phyloP scores from a whole-genome alignment of 1,139 yeast species.

The Zygoascus meyerae region DNA sequence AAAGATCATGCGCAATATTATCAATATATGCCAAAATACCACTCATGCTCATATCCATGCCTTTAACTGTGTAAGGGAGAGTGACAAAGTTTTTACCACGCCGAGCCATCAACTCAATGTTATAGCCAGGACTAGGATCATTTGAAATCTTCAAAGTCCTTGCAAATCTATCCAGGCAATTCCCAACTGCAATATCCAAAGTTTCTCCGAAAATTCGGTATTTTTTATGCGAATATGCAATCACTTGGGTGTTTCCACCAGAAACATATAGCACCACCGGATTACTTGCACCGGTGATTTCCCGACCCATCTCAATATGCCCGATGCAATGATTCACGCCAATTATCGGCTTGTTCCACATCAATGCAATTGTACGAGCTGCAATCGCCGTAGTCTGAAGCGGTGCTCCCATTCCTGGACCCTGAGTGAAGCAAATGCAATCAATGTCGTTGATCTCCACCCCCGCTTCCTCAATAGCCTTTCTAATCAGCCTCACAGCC shows the following conservation, averaged over 20 bases:
- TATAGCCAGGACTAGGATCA: constrained; percentile 96
- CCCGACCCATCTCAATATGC: constrained; percentile 98
- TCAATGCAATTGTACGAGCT: constrained; percentile 75
- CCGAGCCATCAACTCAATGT: constrained; percentile 90
- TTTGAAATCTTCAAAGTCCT: constrained; percentile 81
- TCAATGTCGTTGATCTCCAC: constrained; percentile 58
- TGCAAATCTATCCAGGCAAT: constrained; percentile 93
- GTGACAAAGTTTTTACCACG: constrained; percentile 62
- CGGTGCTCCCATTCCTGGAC: constrained; percentile 99
- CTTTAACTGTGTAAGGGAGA: constrained; percentile 93
- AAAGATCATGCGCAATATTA: constrained; percentile 65
- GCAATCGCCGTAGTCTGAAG: constrained; percentile 88
- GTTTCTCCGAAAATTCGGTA: constrained; percentile 97
- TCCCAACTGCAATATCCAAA: constrained; percentile 93
- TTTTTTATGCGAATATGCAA: constrained; percentile 88
- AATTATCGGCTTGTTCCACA: constrained; percentile 80
- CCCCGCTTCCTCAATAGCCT: constrained; percentile 59
- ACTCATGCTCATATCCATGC: constrained; percentile 97
- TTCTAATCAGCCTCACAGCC: constrained; percentile 76
- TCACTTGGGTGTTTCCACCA: constrained; percentile 98
- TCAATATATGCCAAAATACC: constrained; percentile 88
- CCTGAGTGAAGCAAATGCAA: constrained; percentile 92
- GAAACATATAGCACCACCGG: constrained; percentile 96
- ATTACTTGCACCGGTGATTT: constrained; percentile 88
- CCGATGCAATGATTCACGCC: constrained; percentile 98